Conservation (phyloP, 371 early-diverging fungal species). For the Actinomortierella wolfii region DNA sequence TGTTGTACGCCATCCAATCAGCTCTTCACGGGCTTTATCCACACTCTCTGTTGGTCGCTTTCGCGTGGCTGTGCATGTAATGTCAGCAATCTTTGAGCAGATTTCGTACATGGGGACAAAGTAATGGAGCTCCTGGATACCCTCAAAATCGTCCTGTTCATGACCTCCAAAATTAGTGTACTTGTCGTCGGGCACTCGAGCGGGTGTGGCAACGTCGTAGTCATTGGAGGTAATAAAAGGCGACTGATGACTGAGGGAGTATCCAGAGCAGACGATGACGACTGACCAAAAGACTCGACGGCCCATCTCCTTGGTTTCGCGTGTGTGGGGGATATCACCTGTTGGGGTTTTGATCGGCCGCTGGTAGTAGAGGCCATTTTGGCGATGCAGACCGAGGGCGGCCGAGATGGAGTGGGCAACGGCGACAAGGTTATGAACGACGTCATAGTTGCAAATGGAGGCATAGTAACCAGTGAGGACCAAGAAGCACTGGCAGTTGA, state of each 20-base stretch:
- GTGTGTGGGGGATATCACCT: constrained; percentile 6
- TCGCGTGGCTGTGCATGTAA: constrained; percentile 33
- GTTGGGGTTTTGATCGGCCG: constrained; percentile 1
- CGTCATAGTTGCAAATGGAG: constrained; percentile 32
- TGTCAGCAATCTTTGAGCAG: constrained; percentile 30
- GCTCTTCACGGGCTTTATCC: constrained; percentile 26
- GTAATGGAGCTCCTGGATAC: constrained; percentile 27
- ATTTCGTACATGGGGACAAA: constrained; percentile 45
- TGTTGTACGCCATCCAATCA: constrained; percentile 30
- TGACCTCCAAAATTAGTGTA: constrained; percentile 14
- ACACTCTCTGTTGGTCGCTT: constrained; percentile 32
- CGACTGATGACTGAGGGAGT: constrained; percentile 38
- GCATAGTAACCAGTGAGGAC: constrained; percentile 41
- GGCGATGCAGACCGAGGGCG: constrained; percentile 20
- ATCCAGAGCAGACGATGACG: constrained; percentile 39
- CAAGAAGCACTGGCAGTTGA: constrained; percentile 35
- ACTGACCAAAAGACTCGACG: constrained; percentile 39
- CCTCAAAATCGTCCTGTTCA: constrained; percentile 33
- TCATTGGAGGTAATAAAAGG: constrained; percentile 43
- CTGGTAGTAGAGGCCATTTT: constrained; percentile 38
- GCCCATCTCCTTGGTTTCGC: constrained; percentile 26
- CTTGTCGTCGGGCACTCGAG: constrained; percentile 12
- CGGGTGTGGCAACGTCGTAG: constrained; percentile 34
- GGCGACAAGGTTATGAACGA: constrained; percentile 41
- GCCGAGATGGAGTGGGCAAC: constrained; percentile 31